phyloP scores from a whole-genome alignment of 1,139 yeast species.

The Kluyveromyces sp. region DNA sequence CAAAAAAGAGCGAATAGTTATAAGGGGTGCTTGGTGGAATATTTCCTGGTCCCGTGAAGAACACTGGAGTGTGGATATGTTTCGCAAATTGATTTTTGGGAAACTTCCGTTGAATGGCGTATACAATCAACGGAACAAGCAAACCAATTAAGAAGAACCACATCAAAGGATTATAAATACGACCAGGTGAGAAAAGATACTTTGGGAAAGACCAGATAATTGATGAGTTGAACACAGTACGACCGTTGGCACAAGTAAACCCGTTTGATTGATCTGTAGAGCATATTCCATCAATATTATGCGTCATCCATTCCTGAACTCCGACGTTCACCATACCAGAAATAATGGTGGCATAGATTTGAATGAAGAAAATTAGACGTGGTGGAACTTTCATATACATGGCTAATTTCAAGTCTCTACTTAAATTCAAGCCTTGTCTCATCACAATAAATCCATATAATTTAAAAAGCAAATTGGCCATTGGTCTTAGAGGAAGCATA shows the following conservation, averaged over 20 bases:
- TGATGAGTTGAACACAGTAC: slow-evolving; percentile 43
- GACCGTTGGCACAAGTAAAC: slow-evolving; percentile 40
- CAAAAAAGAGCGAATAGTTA: slow-evolving; percentile 44
- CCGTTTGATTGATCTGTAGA: slow-evolving; percentile 34
- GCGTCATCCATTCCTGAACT: slow-evolving; percentile 46
- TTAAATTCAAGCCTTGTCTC: slow-evolving; percentile 52
- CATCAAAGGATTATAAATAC: slow-evolving; percentile 41
- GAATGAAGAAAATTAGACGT: slow-evolving; percentile 37
- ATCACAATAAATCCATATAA: slow-evolving; percentile 53
- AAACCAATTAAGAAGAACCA: slow-evolving; percentile 51
- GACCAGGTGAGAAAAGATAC: slow-evolving; percentile 38
- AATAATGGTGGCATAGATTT: slow-evolving; percentile 29
- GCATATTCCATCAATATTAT: slow-evolving; percentile 42
- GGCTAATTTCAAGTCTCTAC: slow-evolving; percentile 50
- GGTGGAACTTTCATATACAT: slow-evolving; percentile 59
- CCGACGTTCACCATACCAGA: slow-evolving; percentile 37
- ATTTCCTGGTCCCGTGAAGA: slow-evolving; percentile 27
- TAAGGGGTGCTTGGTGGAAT: slow-evolving; percentile 25
- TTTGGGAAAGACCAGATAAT: slow-evolving; percentile 60
- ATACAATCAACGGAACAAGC: slow-evolving; percentile 36
- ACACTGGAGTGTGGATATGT: slow-evolving; percentile 13
- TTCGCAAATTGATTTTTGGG: slow-evolving; percentile 27
- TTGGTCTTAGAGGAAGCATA: slow-evolving; percentile 56
- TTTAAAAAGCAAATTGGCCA: slow-evolving; percentile 51
- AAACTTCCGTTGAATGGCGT: slow-evolving; percentile 33